Evolutionary conservation across 495 filamentous ascomycete species (phyloP).

Genomic region (Lindgomyces ingoldianus): DNA sequence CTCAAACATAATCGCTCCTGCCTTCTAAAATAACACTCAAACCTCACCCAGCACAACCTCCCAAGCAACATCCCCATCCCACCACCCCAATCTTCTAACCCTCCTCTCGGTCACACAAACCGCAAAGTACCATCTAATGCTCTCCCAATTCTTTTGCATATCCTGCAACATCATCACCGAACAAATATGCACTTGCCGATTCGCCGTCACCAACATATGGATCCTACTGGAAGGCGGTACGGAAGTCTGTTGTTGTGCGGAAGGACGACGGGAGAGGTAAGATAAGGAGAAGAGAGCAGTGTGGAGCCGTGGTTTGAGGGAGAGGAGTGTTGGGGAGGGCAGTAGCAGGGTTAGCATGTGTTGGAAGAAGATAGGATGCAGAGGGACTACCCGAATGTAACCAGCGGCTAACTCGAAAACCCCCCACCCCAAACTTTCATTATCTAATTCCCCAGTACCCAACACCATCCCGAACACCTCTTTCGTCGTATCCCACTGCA

Average conservation of each 20-base stretch:
- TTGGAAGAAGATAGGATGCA: not conserved
- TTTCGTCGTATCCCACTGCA: conserved; percentile 9
- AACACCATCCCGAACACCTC: not conserved
- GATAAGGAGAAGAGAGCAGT: not conserved
- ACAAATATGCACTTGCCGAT: conserved; percentile 5
- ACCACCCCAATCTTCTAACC: conserved; percentile 4
- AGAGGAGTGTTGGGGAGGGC: not conserved
- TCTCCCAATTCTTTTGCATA: conserved; percentile 5
- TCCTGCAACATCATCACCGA: conserved; percentile 7
- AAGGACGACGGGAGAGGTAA: not conserved
- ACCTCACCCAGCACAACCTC: not conserved
- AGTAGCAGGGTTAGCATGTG: not conserved
- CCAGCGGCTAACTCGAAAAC: conserved; percentile 5
- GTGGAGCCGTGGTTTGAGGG: not conserved
- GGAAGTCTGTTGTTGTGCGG: not conserved
- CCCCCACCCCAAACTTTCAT: conserved; percentile 11
- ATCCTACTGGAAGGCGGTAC: not conserved
- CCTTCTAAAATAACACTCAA: not conserved
- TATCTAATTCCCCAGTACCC: not conserved
- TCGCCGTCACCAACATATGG: not conserved
- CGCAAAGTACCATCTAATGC: not conserved
- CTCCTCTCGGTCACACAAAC: conserved; percentile 10
- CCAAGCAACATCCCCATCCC: not conserved
- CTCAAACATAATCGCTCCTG: not conserved
- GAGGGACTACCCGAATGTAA: not conserved